These are phyloP conservation scores for Phytopythium boreale DNA, from an alignment of 352 stramenopile species.

Conservation along the genomic window DNA sequence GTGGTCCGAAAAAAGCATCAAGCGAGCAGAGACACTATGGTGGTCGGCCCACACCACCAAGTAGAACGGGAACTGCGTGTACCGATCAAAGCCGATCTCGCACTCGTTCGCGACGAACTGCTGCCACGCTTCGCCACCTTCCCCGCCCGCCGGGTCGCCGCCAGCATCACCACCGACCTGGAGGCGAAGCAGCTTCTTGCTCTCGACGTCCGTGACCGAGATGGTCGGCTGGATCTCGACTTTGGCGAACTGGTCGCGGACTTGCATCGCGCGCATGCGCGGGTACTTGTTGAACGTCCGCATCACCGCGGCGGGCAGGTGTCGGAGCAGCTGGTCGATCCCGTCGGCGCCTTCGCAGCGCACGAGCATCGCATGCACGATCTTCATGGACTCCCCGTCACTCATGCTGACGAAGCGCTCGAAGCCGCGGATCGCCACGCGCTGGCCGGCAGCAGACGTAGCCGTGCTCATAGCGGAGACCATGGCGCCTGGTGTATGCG, in stretches of 20 bases:
- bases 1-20: slow-evolving; percentile 50
- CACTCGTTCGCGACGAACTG: slow-evolving; percentile 20
- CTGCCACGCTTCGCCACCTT: slow-evolving; percentile 12
- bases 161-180: neutral
- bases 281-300: slow-evolving; percentile 43
- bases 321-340: slow-evolving; percentile 13
- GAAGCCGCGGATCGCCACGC: slow-evolving; percentile 24
- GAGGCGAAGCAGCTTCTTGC: slow-evolving; percentile 14
- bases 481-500: neutral
- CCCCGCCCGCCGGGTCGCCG: neutral
- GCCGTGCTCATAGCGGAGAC: neutral
- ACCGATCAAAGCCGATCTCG: slow-evolving; percentile 32
- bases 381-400: slow-evolving; percentile 22
- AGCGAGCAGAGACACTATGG: slow-evolving; percentile 6
- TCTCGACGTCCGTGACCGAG: slow-evolving; percentile 14
- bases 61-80: slow-evolving; percentile 30
- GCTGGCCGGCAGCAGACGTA: neutral
- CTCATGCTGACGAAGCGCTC: slow-evolving; percentile 28
- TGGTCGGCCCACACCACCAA: slow-evolving; percentile 26
- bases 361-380: slow-evolving; percentile 30
- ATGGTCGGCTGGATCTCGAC: slow-evolving; percentile 27
- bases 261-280: slow-evolving; percentile 30
- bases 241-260: slow-evolving; percentile 21
- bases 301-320: slow-evolving; percentile 22
- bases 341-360: slow-evolving; percentile 5